Evolutionary conservation across 495 filamentous ascomycete genomes (phyloP).

Genomic region (Emericellopsis terricola): DNA sequence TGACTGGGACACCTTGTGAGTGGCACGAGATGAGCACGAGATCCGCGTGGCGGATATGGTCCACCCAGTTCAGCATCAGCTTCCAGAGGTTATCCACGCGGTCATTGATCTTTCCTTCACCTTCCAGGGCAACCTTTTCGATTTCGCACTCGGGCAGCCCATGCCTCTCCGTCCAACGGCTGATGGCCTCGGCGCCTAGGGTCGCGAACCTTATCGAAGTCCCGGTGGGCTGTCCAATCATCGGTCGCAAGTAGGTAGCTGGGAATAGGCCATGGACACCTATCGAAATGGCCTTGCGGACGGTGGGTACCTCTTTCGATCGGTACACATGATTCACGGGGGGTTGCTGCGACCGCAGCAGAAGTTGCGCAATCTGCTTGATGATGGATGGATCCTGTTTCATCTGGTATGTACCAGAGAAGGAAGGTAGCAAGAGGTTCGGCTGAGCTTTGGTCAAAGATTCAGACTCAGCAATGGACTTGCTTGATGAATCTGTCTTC

Average conservation of each 20-base stretch:
- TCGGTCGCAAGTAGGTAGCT: constrained; percentile 60
- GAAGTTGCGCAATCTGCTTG: constrained; percentile 46
- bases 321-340: constrained; percentile 52
- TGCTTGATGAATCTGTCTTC: constrained; percentile 6
- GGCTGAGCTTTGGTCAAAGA: constrained; percentile 19
- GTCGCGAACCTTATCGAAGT: constrained; percentile 89
- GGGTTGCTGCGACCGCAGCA: constrained; percentile 42
- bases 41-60: constrained; percentile 72
- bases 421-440: constrained; percentile 52
- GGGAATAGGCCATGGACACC: constrained; percentile 93
- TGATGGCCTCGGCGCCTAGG: constrained; percentile 67
- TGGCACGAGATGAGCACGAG: constrained; percentile 82
- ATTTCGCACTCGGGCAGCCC: constrained; percentile 48
- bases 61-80: constrained; percentile 84
- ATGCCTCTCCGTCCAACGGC: constrained; percentile 55
- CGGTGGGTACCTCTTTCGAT: constrained; percentile 45
- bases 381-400: constrained; percentile 54
- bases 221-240: constrained; percentile 87
- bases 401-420: constrained; percentile 46
- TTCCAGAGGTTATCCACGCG: constrained; percentile 88
- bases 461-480: constrained; percentile 3
- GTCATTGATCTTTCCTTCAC: constrained; percentile 89
- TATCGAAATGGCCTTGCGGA: constrained; percentile 76
- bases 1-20: constrained; percentile 88
- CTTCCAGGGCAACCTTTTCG: constrained; percentile 86